A percentile compares a stretch with the other conserved stretches of the same genome.
Evolutionary conservation across 441 rosid genomes (phyloP).

Genomic region (Breynia disticha): DNA sequence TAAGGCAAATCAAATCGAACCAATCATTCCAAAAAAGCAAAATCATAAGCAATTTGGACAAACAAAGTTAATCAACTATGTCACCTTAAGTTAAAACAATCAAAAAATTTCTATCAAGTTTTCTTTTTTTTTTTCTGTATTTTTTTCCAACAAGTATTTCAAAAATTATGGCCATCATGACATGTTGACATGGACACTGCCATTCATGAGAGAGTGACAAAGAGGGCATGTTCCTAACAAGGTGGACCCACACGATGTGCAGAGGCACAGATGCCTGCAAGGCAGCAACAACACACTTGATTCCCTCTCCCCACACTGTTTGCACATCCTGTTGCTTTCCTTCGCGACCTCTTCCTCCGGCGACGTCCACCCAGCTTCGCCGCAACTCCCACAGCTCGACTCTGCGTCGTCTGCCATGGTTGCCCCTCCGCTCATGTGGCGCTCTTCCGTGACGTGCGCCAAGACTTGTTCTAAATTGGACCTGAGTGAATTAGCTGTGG

Average conservation of each 20-base stretch:
- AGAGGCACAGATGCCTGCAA: slow-evolving; percentile 74
- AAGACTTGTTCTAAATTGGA: slow-evolving; percentile 53
- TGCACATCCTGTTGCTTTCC: slow-evolving; percentile 24
- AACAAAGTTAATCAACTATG: no score
- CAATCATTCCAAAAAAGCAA: no score
- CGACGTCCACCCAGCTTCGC: slow-evolving; percentile 4
- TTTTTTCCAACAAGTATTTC: neutral
- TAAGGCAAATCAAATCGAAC: no score
- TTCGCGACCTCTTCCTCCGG: slow-evolving; percentile 12
- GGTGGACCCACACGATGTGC: slow-evolving; percentile 64
- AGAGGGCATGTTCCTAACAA: slow-evolving; percentile 51
- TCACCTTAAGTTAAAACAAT: neutral
- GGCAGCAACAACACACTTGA: slow-evolving; percentile 69
- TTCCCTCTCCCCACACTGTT: slow-evolving; percentile 55
- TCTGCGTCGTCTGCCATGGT: slow-evolving; percentile 39
- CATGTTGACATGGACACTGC: slow-evolving; percentile 67
- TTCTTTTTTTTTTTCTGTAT: neutral
- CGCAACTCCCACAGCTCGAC: slow-evolving; percentile 65
- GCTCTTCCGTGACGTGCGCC: slow-evolving; percentile 40
- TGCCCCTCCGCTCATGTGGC: slow-evolving; percentile 7
- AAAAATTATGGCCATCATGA: slow-evolving; percentile 12
- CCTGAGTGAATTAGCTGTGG: slow-evolving; percentile 53
- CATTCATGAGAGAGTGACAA: slow-evolving; percentile 45
- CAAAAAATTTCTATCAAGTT: slow-evolving; percentile 7
- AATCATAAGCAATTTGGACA: no score